Evolutionary conservation across 306 rosid genomes (phyloP), one percentile per base, ranked within the genome.

Genomic region (Cicer cuneatum): DNA sequence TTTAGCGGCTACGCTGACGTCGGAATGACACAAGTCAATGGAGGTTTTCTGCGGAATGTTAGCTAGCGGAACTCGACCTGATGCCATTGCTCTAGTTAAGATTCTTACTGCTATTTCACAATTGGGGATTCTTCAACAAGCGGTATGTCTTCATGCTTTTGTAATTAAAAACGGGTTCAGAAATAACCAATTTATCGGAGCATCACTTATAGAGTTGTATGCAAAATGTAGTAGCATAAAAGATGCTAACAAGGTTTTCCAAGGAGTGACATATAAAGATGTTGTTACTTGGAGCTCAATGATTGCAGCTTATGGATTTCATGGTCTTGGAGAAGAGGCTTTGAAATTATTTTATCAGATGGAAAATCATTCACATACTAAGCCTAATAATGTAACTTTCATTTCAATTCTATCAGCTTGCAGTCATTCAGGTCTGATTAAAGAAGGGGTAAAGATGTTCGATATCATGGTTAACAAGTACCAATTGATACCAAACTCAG

Each of bases 281-380:
- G 92, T 87, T 76, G 90, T 86, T 61, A 83, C 78, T 6, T 93
- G 98, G 97, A 89, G 87, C 83, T 86, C 96, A 10, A 89, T 93
- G 83, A 89, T 90, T 71, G 90, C 95, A 39, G 96, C 90, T 19
- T 85, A 90, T 40, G 95, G 97, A 75, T 70, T 85, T 75, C 93
- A 93, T 70, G 97, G 97, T 38, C 86, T 59, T 73, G 96, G 93
- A 68, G 71, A 71, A 80, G 74, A 79, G 75, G 90, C 90, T 46
- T 42, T 89, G 72, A 65, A 87, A 60, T 52, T 75, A 29, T 89
- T 86, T 48, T 39, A 83, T 72, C 74, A 79, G 74, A 93, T 89
- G 98, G 67, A 69, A 46, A 73, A 84, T 42, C 73, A 58, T 41
- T 83, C 97, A 56, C 43, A 61, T 76, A 71, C 73, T 81, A 84